Conservation (phyloP, 371 early-diverging fungal species). For the Actinomortierella wolfii region DNA sequence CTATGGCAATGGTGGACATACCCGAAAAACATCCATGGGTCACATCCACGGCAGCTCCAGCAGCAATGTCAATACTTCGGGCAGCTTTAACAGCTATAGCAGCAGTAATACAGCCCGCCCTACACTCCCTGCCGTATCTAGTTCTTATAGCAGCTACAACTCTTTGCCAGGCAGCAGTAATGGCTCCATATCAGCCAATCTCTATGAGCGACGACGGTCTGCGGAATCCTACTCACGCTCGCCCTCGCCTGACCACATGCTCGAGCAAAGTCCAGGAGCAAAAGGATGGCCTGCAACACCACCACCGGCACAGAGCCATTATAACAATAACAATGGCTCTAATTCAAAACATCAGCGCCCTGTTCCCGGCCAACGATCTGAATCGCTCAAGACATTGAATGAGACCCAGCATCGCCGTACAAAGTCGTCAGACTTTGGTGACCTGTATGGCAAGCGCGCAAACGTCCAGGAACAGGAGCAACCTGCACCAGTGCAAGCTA, state of each 20-base stretch:
- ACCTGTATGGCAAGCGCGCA: slow-evolving; percentile 26
- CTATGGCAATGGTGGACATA: slow-evolving; percentile 20
- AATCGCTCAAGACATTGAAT: slow-evolving; percentile 7
- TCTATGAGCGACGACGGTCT: slow-evolving; percentile 17
- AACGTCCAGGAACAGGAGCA: slow-evolving; percentile 20
- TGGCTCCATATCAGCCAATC: background rate
- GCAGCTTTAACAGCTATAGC: slow-evolving; percentile 6
- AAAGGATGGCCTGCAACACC: background rate
- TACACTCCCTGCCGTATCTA: slow-evolving; percentile 6
- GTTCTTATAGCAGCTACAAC: slow-evolving; percentile 9
- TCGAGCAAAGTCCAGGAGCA: too few relatives aligned
- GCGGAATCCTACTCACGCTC: slow-evolving; percentile 33
- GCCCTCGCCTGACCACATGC: slow-evolving; percentile 20
- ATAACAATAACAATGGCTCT: background rate
- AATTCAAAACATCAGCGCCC: background rate
- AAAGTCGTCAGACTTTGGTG: slow-evolving; percentile 39
- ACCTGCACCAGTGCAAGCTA: slow-evolving; percentile 11
- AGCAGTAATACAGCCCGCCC: slow-evolving; percentile 8
- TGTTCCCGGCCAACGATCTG: slow-evolving; percentile 6
- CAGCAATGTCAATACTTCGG: too few relatives aligned
- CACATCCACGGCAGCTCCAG: background rate
- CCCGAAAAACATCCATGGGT: slow-evolving; percentile 28
- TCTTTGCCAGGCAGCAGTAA: background rate
- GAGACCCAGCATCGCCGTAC: slow-evolving; percentile 29
- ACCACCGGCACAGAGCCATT: slow-evolving; percentile 2